A percentile compares a stretch with the other conserved stretches of the same genome.
Evolutionary conservation across 768 basidiomycete species (phyloP).

Genomic region (Suillus lakei): DNA sequence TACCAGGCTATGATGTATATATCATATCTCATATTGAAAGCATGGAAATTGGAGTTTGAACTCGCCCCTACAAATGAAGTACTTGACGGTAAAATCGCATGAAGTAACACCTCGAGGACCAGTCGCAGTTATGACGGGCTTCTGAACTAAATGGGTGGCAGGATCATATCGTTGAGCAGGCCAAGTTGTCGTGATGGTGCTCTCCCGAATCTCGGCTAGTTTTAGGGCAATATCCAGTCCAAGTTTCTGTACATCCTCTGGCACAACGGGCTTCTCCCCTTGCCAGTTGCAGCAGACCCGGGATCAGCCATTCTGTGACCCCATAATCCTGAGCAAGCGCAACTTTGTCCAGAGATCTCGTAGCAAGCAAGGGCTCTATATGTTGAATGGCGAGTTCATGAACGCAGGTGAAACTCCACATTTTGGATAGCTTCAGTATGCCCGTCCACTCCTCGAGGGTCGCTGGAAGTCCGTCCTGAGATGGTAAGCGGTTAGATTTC

Average conservation of each 20-base stretch:
- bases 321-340: constrained; percentile 34
- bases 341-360: constrained; percentile 30
- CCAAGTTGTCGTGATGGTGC: neutral
- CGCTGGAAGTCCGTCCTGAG: constrained; percentile 4
- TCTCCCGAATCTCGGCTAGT: constrained; percentile 28
- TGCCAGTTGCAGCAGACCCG: constrained; percentile 23
- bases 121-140: neutral
- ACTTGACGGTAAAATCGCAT: constrained; percentile 3
- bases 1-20: no score
- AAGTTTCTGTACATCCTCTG: constrained; percentile 17
- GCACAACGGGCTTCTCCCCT: constrained; percentile 17
- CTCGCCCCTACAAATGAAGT: neutral
- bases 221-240: constrained; percentile 23
- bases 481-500: neutral
- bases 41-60: neutral
- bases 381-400: constrained; percentile 33
- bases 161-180: neutral
- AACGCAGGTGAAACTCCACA: constrained; percentile 41
- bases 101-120: neutral
- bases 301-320: constrained; percentile 39
- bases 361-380: constrained; percentile 18
- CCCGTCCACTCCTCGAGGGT: constrained; percentile 40
- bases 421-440: constrained; percentile 42
- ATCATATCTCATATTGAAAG: no score
- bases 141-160: neutral